Percentiles rank a stretch among this genome's conserved stretches.
Evolutionary conservation across 2,329 filamentous ascomycete species (phyloP).

Genomic region (Alternaria burnsii): DNA sequence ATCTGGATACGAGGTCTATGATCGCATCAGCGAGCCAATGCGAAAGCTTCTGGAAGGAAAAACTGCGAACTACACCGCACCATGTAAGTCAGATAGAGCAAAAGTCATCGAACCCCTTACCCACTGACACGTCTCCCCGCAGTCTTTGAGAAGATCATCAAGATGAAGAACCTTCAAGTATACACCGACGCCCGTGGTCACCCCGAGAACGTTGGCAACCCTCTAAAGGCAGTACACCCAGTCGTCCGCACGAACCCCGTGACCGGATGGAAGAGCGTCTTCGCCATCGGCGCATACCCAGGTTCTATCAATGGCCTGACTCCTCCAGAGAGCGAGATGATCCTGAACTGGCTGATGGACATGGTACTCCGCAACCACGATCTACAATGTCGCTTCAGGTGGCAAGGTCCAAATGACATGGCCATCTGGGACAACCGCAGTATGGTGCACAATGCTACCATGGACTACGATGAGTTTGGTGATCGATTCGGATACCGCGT

Average conservation of each 20-base stretch:
- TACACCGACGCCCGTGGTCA: constrained; percentile 53
- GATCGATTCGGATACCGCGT: constrained; percentile 62
- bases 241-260: constrained; percentile 66
- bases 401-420: constrained; percentile 31
- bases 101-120: neutral
- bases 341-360: constrained; percentile 11
- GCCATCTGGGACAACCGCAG: constrained; percentile 71
- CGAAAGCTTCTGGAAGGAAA: constrained; percentile 9
- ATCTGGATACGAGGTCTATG: constrained; percentile 12
- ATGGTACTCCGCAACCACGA: constrained; percentile 50
- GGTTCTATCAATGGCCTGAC: constrained; percentile 12
- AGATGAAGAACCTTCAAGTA: constrained; percentile 6
- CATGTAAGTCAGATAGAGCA: constrained; percentile 2
- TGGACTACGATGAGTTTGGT: constrained; percentile 64
- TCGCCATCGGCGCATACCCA: constrained; percentile 44
- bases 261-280: constrained; percentile 65
- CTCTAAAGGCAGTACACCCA: constrained; percentile 60
- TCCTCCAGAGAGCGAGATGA: constrained; percentile 11
- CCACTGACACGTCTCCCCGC: neutral
- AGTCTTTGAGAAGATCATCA: constrained; percentile 14
- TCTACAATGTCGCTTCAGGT: constrained; percentile 52
- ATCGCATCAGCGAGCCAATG: constrained; percentile 13
- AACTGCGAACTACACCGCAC: constrained; percentile 11
- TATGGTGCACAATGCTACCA: constrained; percentile 65
- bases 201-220: constrained; percentile 59